These are phyloP conservation scores for Phaeosphaeriaceae sp. DNA, from an alignment of 2,329 filamentous ascomycete genomes.

Conservation along the genomic window DNA sequence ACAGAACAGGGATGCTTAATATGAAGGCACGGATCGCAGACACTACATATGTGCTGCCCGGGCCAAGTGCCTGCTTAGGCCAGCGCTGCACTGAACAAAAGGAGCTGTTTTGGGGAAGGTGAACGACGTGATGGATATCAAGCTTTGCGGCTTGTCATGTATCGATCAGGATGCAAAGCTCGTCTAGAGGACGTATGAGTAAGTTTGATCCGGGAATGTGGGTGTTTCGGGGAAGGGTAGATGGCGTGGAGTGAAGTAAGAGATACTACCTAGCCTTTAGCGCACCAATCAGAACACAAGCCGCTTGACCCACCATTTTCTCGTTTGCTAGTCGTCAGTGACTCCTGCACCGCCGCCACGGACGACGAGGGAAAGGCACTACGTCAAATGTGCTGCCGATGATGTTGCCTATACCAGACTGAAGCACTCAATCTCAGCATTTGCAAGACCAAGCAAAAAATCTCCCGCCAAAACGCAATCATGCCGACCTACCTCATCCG, in stretches of 20 bases:
- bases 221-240: background rate
- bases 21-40: too few species aligned
- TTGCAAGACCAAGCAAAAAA: background rate
- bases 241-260: background rate
- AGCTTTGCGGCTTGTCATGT: background rate
- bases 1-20: too few species aligned
- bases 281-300: constrained; percentile 20
- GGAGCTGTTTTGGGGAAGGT: background rate
- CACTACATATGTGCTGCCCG: too few species aligned
- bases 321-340: constrained; percentile 14
- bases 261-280: constrained; percentile 6
- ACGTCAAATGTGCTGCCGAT: constrained; percentile 1
- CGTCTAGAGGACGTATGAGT: background rate
- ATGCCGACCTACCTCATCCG: constrained; percentile 81
- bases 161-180: background rate
- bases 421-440: background rate
- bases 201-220: background rate
- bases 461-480: constrained; percentile 1
- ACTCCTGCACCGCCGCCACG: constrained; percentile 15
- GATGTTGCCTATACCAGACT: constrained; percentile 31
- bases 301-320: constrained; percentile 21
- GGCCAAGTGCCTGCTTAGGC: too few species aligned
- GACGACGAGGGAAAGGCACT: background rate
- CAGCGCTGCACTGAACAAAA: too few species aligned
- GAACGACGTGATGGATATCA: too few species aligned